These are phyloP conservation scores for Turritis glabra DNA, from an alignment of 345 rosid genomes.

Conservation along the genomic window DNA sequence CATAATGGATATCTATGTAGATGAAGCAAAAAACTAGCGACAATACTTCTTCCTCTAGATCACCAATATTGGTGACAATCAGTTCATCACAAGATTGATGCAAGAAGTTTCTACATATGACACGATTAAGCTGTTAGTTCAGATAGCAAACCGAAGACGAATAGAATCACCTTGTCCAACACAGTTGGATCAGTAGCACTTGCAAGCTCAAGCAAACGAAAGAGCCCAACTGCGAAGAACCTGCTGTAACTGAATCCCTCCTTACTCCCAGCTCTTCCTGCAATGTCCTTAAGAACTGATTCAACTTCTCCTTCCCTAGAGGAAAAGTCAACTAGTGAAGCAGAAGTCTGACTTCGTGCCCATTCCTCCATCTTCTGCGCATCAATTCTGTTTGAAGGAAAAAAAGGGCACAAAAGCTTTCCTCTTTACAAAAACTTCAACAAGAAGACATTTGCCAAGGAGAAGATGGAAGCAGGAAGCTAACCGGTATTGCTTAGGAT, in stretches of 20 bases:
- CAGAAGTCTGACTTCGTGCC: slow-evolving; percentile 71
- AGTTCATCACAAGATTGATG: not conserved
- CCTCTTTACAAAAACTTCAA: not conserved
- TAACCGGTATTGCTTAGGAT: slow-evolving; percentile 89
- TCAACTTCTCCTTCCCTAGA: slow-evolving; percentile 88
- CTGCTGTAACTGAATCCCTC: slow-evolving; percentile 94
- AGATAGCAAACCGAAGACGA: not conserved
- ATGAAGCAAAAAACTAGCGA: not conserved
- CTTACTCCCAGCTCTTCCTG: slow-evolving; percentile 71
- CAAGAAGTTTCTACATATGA: not conserved
- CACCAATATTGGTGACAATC: not conserved
- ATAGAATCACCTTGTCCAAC: slow-evolving; percentile 67
- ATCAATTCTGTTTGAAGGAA: slow-evolving; percentile 53
- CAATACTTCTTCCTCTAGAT: not conserved
- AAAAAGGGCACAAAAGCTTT: not conserved
- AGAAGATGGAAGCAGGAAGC: not conserved
- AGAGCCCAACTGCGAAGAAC: slow-evolving; percentile 93
- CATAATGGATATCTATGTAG: slow-evolving; percentile 7
- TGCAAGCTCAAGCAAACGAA: slow-evolving; percentile 95
- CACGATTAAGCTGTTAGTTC: not conserved
- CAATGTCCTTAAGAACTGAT: slow-evolving; percentile 68
- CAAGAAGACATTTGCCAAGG: not conserved
- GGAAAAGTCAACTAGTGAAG: slow-evolving; percentile 69
- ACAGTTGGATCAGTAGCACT: slow-evolving; percentile 83
- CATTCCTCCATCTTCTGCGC: slow-evolving; percentile 93